phyloP scores from a whole-genome alignment of 1,284 basidiomycete species.

The Rhodofomes roseus region DNA sequence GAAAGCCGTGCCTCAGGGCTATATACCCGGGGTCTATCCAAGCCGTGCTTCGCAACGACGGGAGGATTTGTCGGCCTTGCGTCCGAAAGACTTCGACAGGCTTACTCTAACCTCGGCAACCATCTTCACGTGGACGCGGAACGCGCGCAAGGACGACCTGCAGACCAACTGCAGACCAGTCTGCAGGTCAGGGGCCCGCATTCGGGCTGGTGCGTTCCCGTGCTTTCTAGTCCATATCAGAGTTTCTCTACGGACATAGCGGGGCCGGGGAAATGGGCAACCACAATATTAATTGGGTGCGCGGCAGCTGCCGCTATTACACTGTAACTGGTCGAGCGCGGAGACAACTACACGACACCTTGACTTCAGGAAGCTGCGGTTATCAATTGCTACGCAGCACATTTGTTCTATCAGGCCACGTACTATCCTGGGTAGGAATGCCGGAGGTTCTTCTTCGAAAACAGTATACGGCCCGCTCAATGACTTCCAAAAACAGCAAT shows the following conservation, averaged over 20 bases:
- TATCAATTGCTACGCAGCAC: too few species aligned
- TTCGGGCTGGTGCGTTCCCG: neutral
- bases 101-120: neutral
- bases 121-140: neutral
- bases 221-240: neutral
- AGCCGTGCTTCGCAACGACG: neutral
- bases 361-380: too few species aligned
- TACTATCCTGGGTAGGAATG: too few species aligned
- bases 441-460: too few species aligned
- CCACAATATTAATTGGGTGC: neutral
- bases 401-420: too few species aligned
- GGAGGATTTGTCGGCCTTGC: slow-evolving; percentile 4
- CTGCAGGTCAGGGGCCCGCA: neutral
- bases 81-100: slow-evolving; percentile 3
- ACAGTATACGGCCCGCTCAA: too few species aligned
- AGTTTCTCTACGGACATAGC: neutral
- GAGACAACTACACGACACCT: too few species aligned
- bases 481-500: too few species aligned
- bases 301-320: too few species aligned
- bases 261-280: neutral
- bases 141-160: neutral
- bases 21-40: slow-evolving; percentile 2
- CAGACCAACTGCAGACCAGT: neutral
- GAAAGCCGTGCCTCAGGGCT: neutral
- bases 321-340: too few species aligned